Evolutionary conservation across 1,284 basidiomycete species (phyloP).

Genomic region (Amylostereum areolatum): DNA sequence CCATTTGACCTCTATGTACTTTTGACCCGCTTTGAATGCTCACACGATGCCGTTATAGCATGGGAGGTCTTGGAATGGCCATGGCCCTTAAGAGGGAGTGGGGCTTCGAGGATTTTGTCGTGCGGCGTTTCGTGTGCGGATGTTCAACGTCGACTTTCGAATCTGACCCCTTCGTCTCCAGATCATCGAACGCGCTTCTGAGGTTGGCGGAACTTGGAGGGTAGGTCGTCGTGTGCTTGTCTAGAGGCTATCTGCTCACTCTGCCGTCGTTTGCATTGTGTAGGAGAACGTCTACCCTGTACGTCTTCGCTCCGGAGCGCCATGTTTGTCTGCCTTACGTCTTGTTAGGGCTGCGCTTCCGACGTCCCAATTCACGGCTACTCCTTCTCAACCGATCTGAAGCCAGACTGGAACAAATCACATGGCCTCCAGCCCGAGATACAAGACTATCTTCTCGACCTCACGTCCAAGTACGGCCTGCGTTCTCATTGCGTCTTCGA

Average conservation of each 20-base stretch:
- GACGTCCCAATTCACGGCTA: conserved; percentile 26
- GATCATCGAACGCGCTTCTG: conserved; percentile 28
- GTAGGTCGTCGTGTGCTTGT: conserved; percentile 13
- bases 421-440: conserved; percentile 26
- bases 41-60: conserved; percentile 7
- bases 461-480: conserved; percentile 20
- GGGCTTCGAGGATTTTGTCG: conserved; percentile 18
- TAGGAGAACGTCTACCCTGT: conserved; percentile 27
- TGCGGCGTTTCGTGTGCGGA: conserved; percentile 6
- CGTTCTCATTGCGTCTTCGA: conserved; percentile 21
- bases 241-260: background rate
- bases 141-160: background rate
- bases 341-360: conserved; percentile 17
- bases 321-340: background rate
- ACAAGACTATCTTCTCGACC: conserved; percentile 22
- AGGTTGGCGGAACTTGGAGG: conserved; percentile 31
- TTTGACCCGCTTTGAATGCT: background rate
- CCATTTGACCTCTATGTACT: too few species aligned
- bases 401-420: conserved; percentile 24
- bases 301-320: conserved; percentile 1
- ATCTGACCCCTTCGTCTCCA: conserved; percentile 3
- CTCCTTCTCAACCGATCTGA: conserved; percentile 24
- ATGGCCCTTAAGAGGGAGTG: conserved; percentile 20
- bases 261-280: background rate
- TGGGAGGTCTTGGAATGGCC: conserved; percentile 18